phyloP scores from a whole-genome alignment of 495 filamentous ascomycete species.

The Letharia columbiana region DNA sequence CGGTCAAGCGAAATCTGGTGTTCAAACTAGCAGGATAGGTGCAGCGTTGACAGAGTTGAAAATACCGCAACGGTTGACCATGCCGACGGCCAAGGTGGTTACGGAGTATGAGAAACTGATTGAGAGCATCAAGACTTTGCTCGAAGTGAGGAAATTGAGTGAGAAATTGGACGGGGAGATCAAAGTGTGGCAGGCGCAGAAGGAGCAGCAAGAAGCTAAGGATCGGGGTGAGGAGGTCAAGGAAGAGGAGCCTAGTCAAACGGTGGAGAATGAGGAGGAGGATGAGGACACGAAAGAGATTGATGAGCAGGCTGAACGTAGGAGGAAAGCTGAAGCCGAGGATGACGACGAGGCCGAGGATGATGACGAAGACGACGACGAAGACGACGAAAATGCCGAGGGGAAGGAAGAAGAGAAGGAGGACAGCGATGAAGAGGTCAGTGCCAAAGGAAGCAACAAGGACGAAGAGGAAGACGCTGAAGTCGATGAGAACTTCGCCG shows the following conservation, averaged over 20 bases:
- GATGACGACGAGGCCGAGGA: constrained; percentile 23
- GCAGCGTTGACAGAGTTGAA: constrained; percentile 70
- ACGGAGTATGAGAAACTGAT: constrained; percentile 77
- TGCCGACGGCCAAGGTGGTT: constrained; percentile 77
- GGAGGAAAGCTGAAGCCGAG: neutral
- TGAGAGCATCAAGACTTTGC: constrained; percentile 57
- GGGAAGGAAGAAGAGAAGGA: constrained; percentile 31
- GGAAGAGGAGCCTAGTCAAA: constrained; percentile 10
- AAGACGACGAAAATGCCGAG: constrained; percentile 12
- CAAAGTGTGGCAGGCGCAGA: constrained; percentile 57
- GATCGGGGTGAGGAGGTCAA: constrained; percentile 19
- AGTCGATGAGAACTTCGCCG: constrained; percentile 31
- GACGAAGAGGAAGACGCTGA: constrained; percentile 24
- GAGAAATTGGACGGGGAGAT: constrained; percentile 87
- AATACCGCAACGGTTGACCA: constrained; percentile 65
- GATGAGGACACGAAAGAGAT: constrained; percentile 17
- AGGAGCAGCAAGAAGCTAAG: constrained; percentile 38
- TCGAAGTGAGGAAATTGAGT: constrained; percentile 72
- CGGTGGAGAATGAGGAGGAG: neutral
- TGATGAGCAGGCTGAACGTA: constrained; percentile 1
- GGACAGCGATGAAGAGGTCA: constrained; percentile 27
- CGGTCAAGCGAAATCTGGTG: constrained; percentile 70
- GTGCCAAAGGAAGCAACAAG: constrained; percentile 11
- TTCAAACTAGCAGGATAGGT: constrained; percentile 72
- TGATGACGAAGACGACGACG: constrained; percentile 20